A percentile compares a stretch with the other conserved stretches of the same genome.
Evolutionary conservation across 2,329 filamentous ascomycete species (phyloP).

Genomic region (Aspergillus tamarii): DNA sequence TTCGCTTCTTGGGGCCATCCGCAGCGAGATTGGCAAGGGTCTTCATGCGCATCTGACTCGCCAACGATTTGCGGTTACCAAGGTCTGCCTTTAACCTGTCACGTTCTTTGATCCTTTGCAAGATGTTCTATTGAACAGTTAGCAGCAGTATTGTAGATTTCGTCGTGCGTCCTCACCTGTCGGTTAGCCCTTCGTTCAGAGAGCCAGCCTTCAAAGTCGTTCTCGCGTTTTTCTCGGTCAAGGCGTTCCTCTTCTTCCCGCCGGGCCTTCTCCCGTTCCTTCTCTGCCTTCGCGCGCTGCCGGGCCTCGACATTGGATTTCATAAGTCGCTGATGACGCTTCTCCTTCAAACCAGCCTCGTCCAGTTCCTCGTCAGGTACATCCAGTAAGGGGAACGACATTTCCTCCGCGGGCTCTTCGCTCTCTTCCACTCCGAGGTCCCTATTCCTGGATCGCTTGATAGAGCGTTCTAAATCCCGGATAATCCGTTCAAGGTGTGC

Average conservation of each 20-base stretch:
- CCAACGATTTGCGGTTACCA: constrained; percentile 93
- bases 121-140: constrained; percentile 59
- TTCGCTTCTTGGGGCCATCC: constrained; percentile 81
- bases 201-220: constrained; percentile 84
- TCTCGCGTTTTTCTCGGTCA: constrained; percentile 81
- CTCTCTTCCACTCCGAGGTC: constrained; percentile 87
- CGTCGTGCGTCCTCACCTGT: constrained; percentile 40
- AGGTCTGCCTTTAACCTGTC: constrained; percentile 92
- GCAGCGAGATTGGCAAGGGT: constrained; percentile 94
- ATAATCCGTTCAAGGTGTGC: constrained; percentile 79
- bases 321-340: constrained; percentile 86
- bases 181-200: constrained; percentile 77
- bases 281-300: constrained; percentile 91
- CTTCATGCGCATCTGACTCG: constrained; percentile 97
- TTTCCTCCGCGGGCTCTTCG: constrained; percentile 74
- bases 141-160: constrained; percentile 8
- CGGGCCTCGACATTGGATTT: constrained; percentile 95
- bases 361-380: constrained; percentile 90
- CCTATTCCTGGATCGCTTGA: constrained; percentile 88
- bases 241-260: constrained; percentile 79
- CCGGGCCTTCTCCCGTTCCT: constrained; percentile 87
- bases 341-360: constrained; percentile 87
- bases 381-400: constrained; percentile 84
- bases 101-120: constrained; percentile 86
- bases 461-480: constrained; percentile 85